Percentiles rank a stretch among this genome's conserved stretches.
phyloP scores from a whole-genome alignment of 352 stramenopile species.

The Discostella stelligera region DNA sequence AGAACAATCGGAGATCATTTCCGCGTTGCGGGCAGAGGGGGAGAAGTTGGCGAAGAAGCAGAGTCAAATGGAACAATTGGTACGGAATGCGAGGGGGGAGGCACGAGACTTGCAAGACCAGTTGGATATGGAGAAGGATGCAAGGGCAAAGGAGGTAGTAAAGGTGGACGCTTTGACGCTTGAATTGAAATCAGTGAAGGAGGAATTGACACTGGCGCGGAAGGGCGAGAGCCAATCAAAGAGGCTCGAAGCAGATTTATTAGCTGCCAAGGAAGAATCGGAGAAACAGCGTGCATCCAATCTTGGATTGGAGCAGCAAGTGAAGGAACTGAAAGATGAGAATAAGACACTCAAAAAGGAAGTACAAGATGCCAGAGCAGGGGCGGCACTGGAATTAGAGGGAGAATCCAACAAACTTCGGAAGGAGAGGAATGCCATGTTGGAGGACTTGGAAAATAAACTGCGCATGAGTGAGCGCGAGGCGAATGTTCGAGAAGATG shows the following conservation, averaged over 20 bases:
- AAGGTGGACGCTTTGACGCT: slow-evolving; percentile 57
- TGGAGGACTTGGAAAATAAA: slow-evolving; percentile 70
- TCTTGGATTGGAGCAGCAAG: slow-evolving; percentile 60
- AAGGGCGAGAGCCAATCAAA: slow-evolving; percentile 63
- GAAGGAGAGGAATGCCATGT: slow-evolving; percentile 64
- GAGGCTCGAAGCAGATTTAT: slow-evolving; percentile 65
- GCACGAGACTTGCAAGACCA: slow-evolving; percentile 53
- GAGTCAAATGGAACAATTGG: slow-evolving; percentile 69
- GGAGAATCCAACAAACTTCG: slow-evolving; percentile 60
- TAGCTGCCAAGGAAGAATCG: slow-evolving; percentile 52
- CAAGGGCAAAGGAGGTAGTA: slow-evolving; percentile 40
- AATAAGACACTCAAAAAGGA: slow-evolving; percentile 60
- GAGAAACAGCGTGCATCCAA: slow-evolving; percentile 60
- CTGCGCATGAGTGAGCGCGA: slow-evolving; percentile 67
- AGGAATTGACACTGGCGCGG: slow-evolving; percentile 47
- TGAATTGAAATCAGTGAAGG: slow-evolving; percentile 64
- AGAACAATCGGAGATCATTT: slow-evolving; percentile 63
- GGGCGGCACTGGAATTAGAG: slow-evolving; percentile 53
- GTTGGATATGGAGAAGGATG: slow-evolving; percentile 54
- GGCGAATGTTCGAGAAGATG: slow-evolving; percentile 74
- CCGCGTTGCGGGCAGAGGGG: slow-evolving; percentile 60
- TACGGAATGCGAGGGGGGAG: slow-evolving; percentile 60
- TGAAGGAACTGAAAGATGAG: slow-evolving; percentile 65
- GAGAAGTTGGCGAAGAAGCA: slow-evolving; percentile 70
- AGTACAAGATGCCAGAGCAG: slow-evolving; percentile 50